Percentiles rank a stretch among this genome's conserved stretches.
Evolutionary conservation across 2,329 filamentous ascomycete species (phyloP).

Genomic region (Apiospora pterosperma): DNA sequence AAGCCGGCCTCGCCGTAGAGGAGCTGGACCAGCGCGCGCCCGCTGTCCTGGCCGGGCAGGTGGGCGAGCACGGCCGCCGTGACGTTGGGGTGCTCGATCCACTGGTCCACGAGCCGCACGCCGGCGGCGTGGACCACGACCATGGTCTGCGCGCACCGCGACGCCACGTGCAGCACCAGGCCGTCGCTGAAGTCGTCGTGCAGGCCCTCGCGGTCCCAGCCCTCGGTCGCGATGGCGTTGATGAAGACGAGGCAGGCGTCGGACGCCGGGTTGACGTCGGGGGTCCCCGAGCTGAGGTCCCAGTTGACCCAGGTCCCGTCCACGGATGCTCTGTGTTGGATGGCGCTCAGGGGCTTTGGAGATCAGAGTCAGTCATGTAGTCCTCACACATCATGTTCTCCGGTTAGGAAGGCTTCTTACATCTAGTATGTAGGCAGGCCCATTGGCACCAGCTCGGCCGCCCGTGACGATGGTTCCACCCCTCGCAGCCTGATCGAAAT

Average conservation of each 20-base stretch:
- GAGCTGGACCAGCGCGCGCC: conserved; percentile 50
- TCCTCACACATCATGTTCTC: background rate
- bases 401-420: conserved; percentile 23
- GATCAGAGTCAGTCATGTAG: conserved; percentile 19
- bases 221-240: conserved; percentile 74
- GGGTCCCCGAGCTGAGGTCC: conserved; percentile 46
- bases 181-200: conserved; percentile 65
- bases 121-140: conserved; percentile 64
- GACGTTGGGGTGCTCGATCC: conserved; percentile 63
- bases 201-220: conserved; percentile 63
- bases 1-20: conserved; percentile 54
- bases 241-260: conserved; percentile 65
- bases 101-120: conserved; percentile 57
- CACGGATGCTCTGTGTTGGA: conserved; percentile 49
- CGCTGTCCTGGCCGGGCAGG: conserved; percentile 64
- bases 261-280: conserved; percentile 41
- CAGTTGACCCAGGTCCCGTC: conserved; percentile 58
- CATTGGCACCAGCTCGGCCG: conserved; percentile 48
- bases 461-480: conserved; percentile 51
- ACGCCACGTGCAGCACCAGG: conserved; percentile 56
- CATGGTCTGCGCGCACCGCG: conserved; percentile 58
- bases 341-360: conserved; percentile 49
- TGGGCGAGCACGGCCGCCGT: conserved; percentile 62
- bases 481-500: conserved; percentile 46
- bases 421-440: conserved; percentile 46